phyloP scores from a whole-genome alignment of 2,329 filamentous ascomycete genomes.

The Corniculantispora saksenae region DNA sequence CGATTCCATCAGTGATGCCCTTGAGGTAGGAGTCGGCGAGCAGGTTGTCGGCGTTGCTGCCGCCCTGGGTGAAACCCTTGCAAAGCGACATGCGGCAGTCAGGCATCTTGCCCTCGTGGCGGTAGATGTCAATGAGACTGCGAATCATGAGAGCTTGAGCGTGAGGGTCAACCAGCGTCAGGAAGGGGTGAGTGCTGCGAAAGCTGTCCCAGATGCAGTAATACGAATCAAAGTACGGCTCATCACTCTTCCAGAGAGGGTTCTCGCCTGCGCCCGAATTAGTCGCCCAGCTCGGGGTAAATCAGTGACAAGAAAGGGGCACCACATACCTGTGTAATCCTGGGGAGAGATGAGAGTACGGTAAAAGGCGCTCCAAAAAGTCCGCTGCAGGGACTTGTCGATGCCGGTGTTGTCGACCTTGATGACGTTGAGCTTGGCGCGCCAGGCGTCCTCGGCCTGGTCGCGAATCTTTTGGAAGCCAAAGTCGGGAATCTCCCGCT shows the following conservation, averaged over 20 bases:
- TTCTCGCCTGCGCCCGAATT: conserved; percentile 72
- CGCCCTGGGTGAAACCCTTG: conserved; percentile 76
- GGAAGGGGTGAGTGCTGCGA: conserved; percentile 67
- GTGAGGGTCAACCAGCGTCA: conserved; percentile 69
- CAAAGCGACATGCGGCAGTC: conserved; percentile 78
- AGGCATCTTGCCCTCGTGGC: conserved; percentile 67
- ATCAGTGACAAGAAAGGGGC: too few species aligned
- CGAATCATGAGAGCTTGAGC: conserved; percentile 70
- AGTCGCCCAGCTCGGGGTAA: conserved; percentile 53
- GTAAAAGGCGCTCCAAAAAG: conserved; percentile 73
- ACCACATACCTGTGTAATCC: conserved; percentile 62
- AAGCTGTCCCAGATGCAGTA: conserved; percentile 75
- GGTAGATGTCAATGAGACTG: conserved; percentile 71
- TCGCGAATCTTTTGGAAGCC: conserved; percentile 60
- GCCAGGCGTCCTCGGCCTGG: conserved; percentile 62
- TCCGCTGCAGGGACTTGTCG: conserved; percentile 57
- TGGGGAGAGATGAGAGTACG: conserved; percentile 70
- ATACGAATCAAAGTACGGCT: conserved; percentile 73
- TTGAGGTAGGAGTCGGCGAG: conserved; percentile 73
- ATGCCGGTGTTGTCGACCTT: conserved; percentile 56
- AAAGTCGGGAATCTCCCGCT: conserved; percentile 67
- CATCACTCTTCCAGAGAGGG: conserved; percentile 66
- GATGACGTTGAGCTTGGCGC: conserved; percentile 61
- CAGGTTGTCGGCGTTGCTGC: conserved; percentile 73
- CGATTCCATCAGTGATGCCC: conserved; percentile 62